These are phyloP conservation scores for Rutidosis leptorrhynchoides DNA, from an alignment of 129 eudicot species.

Conservation along the genomic window DNA sequence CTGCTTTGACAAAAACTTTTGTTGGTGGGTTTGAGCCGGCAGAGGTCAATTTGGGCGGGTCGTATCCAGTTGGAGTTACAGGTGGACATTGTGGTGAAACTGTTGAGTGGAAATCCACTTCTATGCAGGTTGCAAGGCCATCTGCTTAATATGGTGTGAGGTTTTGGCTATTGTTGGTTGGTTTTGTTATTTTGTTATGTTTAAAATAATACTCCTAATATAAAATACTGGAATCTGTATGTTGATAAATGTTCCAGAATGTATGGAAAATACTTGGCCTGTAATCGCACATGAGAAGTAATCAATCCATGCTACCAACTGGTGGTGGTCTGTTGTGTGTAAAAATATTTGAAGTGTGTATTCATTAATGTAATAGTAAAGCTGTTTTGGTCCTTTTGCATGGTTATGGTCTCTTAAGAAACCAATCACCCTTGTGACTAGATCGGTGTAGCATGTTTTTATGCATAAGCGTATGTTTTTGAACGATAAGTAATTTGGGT, in stretches of 20 bases:
- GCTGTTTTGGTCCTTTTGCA: neutral
- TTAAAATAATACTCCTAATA: conserved; percentile 20
- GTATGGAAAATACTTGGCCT: conserved; percentile 22
- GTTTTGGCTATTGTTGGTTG: neutral
- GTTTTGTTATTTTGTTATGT: conserved; percentile 21
- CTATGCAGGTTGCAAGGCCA: conserved; percentile 46
- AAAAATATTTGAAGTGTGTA: conserved; percentile 9
- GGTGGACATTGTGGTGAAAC: conserved; percentile 52
- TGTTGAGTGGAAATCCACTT: conserved; percentile 48
- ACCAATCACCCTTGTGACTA: neutral
- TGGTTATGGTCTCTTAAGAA: neutral
- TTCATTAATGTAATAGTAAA: conserved; percentile 13
- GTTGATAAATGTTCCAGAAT: conserved; percentile 22
- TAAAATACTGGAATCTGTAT: neutral
- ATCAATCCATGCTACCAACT: neutral
- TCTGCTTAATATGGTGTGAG: conserved; percentile 34
- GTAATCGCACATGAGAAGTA: conserved; percentile 13
- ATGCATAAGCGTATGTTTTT: neutral
- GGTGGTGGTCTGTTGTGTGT: conserved; percentile 14
- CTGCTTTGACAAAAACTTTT: conserved; percentile 6
- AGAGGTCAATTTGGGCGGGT: conserved; percentile 24
- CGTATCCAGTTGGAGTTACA: conserved; percentile 1
- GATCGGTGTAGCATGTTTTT: neutral
- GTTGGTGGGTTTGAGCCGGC: conserved; percentile 19
- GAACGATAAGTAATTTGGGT: neutral